Evolutionary conservation across 208 protist species (phyloP).

Genomic region (Naegleria gruberi): DNA sequence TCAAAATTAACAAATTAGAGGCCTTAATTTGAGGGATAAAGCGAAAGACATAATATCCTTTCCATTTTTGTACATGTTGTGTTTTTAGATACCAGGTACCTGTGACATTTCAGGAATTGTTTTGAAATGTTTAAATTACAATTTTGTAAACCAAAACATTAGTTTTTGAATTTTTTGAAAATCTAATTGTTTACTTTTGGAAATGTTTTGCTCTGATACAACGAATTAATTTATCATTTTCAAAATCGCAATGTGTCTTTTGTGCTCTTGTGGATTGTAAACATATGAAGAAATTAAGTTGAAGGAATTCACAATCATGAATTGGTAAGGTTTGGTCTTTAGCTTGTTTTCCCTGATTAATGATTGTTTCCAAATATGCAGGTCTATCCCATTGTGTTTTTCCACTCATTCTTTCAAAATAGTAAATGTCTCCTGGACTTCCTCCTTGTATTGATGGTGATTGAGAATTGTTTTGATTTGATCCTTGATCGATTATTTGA

Average conservation of each 20-base stretch:
- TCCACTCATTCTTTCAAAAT: neutral
- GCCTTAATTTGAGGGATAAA: too few species aligned
- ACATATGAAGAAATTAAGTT: neutral
- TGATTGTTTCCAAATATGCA: neutral
- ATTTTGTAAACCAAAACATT: too few species aligned
- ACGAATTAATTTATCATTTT: neutral
- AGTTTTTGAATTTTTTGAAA: too few species aligned
- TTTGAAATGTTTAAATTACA: too few species aligned
- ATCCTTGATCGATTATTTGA: neutral
- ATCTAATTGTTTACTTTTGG: too few species aligned
- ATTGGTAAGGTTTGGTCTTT: neutral
- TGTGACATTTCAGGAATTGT: too few species aligned
- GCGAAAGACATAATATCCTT: too few species aligned
- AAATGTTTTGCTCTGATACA: neutral
- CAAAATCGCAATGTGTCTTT: neutral
- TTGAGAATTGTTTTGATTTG: neutral
- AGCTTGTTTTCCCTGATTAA: neutral
- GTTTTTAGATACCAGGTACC: too few species aligned
- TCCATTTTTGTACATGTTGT: too few species aligned
- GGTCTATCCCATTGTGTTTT: neutral
- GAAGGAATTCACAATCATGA: neutral
- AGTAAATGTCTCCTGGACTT: neutral
- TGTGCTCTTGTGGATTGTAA: neutral
- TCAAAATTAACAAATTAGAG: too few species aligned
- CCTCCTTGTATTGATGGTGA: neutral